Conservation (phyloP, 306 rosid genomes). For the Bauhinia variegata region DNA sequence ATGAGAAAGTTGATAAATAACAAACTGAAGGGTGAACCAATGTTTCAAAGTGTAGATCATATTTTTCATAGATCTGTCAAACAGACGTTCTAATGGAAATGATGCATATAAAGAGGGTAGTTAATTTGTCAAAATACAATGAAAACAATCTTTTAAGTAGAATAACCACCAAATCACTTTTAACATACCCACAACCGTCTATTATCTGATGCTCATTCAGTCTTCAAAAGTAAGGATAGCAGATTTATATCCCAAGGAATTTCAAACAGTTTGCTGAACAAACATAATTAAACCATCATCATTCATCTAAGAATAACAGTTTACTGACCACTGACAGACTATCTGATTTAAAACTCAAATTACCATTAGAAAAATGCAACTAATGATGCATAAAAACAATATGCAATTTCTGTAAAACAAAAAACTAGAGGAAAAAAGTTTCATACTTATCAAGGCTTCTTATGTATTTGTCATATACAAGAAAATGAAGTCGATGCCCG, state of each 20-base stretch:
- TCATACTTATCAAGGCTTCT: conserved; percentile 79
- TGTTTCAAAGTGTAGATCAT: no score
- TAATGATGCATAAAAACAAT: neutral
- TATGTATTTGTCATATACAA: conserved; percentile 81
- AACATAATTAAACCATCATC: neutral
- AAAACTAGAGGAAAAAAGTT: conserved; percentile 7
- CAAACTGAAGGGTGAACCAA: no score
- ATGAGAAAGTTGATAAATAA: no score
- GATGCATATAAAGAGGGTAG: no score
- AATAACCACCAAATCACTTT: no score
- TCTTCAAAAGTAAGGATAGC: neutral
- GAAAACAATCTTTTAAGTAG: no score
- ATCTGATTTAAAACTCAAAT: neutral
- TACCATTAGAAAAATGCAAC: neutral
- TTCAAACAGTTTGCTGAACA: neutral
- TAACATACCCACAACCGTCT: no score
- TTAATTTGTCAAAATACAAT: no score
- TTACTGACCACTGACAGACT: no score
- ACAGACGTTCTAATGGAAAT: no score
- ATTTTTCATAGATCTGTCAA: no score
- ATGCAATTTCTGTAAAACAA: neutral
- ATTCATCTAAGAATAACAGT: conserved; percentile 1
- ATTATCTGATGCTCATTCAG: no score
- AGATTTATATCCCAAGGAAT: neutral
- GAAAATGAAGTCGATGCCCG: conserved; percentile 74